Evolutionary conservation across 352 stramenopile genomes (phyloP), one percentile per base, ranked within the genome.

Genomic region (Globisporangium mamillatum): DNA sequence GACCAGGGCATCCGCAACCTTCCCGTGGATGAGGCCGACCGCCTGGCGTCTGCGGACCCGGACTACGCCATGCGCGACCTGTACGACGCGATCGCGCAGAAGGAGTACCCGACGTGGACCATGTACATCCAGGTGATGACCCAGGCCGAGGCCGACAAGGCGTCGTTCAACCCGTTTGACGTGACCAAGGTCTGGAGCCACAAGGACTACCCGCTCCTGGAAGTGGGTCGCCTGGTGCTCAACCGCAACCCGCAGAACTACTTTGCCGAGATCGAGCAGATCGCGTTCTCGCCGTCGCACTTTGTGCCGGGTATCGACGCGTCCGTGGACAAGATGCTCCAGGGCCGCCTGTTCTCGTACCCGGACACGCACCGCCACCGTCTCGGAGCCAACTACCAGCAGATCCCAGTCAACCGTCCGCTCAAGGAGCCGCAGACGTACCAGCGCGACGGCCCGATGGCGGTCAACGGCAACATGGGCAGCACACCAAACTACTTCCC

Each of bases 121-220:
- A 67, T 97, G 63, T 97, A 96, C 69, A 81, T 98, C 22, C 93
- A 98, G 75, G 84, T 97, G 12, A 98, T 98, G 92, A 95, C 82
- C 1, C 76, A 84, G 20, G 73, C 84, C 5, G 69, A 98, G 60
- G 89, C 89, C 1, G 68, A 79, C 6, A 74, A 73, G 16, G 71
- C 74, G 52, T 72, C 72, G 29, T 91, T 95, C 20, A 93, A 98
- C 74, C 92, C 93, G 8, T 98, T 98, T 71, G 93, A 98, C 66
- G 82, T 98, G 56, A 98, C 93, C 68, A 98, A 98, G 71, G 68
- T 98, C 34, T 98, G 92, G 93, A 70, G 89, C n/a, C 92, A 98
- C 71, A 68, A 68, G 8, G 72, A 90, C 9, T 98, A 92, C 66
- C 92, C 93, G 10, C 85, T 98, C 9, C 75, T 83, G 50, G 84